A percentile compares a stretch with the other conserved stretches of the same genome.
Conservation (phyloP, 495 filamentous ascomycete genomes). For the Hypoxylon lenormandii region DNA sequence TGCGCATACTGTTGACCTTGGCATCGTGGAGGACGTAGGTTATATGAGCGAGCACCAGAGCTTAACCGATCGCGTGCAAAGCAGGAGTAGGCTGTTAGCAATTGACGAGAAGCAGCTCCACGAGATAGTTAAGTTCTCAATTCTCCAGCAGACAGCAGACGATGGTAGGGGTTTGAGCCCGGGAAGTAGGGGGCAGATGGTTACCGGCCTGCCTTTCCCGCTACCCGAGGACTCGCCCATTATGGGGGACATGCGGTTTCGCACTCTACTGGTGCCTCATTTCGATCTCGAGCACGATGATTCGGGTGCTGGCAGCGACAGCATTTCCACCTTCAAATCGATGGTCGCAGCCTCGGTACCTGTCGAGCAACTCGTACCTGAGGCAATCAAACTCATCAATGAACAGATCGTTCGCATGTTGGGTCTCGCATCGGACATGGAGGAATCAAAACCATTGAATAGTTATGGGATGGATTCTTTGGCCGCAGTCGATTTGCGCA, state of each 20-base stretch:
- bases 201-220: neutral
- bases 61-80: neutral
- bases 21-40: neutral
- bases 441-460: neutral
- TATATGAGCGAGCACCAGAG: neutral
- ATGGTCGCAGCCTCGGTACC: no score
- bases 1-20: neutral
- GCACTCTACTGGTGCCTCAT: no score
- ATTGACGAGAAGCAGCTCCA: neutral
- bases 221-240: neutral
- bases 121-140: neutral
- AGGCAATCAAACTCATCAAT: no score
- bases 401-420: no score
- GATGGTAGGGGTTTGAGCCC: neutral
- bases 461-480: neutral
- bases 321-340: no score
- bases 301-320: no score
- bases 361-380: no score
- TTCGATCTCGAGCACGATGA: no score
- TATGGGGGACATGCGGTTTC: neutral
- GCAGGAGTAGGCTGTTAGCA: no score
- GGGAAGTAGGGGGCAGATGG: neutral
- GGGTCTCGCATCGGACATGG: neutral
- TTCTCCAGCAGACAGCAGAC: neutral
- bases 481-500: neutral